Evolutionary conservation across 2,329 filamentous ascomycete species (phyloP).

Genomic region (Diplodia scrobiculata): DNA sequence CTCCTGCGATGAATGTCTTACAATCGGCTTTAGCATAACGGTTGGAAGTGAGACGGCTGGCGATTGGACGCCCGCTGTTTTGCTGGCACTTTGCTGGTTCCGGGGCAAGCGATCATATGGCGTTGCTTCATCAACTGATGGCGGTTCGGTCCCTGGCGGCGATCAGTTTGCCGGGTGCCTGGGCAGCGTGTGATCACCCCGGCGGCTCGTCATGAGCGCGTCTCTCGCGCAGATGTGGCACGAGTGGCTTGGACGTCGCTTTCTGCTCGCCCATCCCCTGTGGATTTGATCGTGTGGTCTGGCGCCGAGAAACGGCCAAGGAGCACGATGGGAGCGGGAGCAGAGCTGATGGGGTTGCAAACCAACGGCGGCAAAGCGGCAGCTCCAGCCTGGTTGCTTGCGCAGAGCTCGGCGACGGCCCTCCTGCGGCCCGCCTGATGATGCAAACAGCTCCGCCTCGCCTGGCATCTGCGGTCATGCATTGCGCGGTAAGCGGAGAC

Average conservation of each 20-base stretch:
- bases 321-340: slow-evolving; percentile 3
- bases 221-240: slow-evolving; percentile 1
- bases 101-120: slow-evolving; percentile 16
- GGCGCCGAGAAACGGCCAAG: slow-evolving; percentile 3
- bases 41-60: background rate
- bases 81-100: background rate
- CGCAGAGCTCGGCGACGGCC: slow-evolving; percentile 13
- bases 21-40: background rate
- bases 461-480: slow-evolving; percentile 20
- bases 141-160: slow-evolving; percentile 1
- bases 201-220: slow-evolving; percentile 26
- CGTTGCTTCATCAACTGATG: slow-evolving; percentile 22
- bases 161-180: slow-evolving; percentile 10
- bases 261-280: background rate
- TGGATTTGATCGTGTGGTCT: slow-evolving; percentile 9
- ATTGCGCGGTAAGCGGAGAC: slow-evolving; percentile 1
- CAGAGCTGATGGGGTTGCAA: background rate
- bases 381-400: slow-evolving; percentile 2
- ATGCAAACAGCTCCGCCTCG: slow-evolving; percentile 19
- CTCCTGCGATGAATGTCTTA: slow-evolving; percentile 8
- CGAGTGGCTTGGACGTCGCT: background rate
- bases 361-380: slow-evolving; percentile 12
- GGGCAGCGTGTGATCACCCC: slow-evolving; percentile 22
- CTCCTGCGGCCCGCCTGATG: slow-evolving; percentile 22
- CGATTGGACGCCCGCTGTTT: background rate